Evolutionary conservation across 2,329 filamentous ascomycete genomes (phyloP).

Genomic region (Leptographium wingfieldii): DNA sequence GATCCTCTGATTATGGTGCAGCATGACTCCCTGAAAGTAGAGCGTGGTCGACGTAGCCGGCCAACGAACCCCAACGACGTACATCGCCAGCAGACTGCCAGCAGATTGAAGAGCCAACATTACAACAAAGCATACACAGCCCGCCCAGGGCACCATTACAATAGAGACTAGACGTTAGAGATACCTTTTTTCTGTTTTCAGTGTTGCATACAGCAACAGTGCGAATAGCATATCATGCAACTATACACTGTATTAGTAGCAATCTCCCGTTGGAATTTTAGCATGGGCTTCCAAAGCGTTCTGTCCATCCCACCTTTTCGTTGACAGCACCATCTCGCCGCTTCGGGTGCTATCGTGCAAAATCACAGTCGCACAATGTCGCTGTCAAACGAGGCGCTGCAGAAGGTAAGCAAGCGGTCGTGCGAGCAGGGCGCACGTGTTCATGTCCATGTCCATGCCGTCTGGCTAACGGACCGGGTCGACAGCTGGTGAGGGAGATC

Average conservation of each 20-base stretch:
- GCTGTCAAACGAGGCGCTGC: slow-evolving; percentile 83
- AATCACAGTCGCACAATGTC: slow-evolving; percentile 47
- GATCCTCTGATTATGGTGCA: background rate
- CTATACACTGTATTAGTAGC: background rate
- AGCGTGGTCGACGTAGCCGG: too few relatives aligned
- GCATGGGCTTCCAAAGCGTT: background rate
- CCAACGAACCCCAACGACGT: too few relatives aligned
- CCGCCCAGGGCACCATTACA: background rate
- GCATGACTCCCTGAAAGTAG: background rate
- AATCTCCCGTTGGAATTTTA: background rate
- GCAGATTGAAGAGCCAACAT: background rate
- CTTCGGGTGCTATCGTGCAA: background rate
- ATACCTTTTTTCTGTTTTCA: background rate
- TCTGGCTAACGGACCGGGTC: background rate
- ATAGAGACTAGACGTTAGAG: background rate
- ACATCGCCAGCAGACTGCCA: too few relatives aligned
- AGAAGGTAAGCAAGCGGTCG: slow-evolving; percentile 57
- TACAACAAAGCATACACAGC: background rate
- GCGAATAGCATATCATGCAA: background rate
- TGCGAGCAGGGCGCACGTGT: background rate
- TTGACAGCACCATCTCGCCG: background rate
- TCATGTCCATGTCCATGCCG: background rate
- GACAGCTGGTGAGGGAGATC: slow-evolving; percentile 80
- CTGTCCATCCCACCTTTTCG: background rate
- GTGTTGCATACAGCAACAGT: background rate